These are phyloP conservation scores for Boechera stricta DNA, from an alignment of 345 rosid genomes.

Conservation along the genomic window DNA sequence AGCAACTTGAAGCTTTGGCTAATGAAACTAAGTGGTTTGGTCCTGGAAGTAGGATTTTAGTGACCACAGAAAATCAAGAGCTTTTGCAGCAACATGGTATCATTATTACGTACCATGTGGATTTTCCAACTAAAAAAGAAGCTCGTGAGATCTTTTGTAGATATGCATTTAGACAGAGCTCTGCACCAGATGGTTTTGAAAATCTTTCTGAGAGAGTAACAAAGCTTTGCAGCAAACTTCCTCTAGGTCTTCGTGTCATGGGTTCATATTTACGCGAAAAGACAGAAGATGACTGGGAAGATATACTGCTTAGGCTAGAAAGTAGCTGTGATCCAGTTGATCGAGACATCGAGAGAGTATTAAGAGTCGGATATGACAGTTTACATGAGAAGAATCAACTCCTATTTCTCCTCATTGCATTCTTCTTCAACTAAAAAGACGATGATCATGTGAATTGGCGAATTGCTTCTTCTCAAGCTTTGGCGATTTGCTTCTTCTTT, in stretches of 20 bases:
- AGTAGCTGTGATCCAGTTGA: constrained; percentile 21
- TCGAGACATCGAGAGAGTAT: neutral
- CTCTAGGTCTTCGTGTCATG: constrained; percentile 12
- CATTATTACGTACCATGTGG: neutral
- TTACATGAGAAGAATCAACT: constrained; percentile 3
- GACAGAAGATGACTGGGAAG: neutral
- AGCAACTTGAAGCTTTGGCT: constrained; percentile 6
- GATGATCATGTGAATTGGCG: neutral
- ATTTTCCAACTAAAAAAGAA: neutral
- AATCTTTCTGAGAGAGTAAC: neutral
- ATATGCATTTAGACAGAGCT: neutral
- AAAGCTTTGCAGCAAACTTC: neutral
- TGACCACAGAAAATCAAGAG: neutral
- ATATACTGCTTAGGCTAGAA: neutral
- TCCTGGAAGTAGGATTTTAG: constrained; percentile 4
- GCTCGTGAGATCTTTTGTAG: neutral
- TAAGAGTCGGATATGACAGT: constrained; percentile 43
- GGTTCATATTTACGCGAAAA: neutral
- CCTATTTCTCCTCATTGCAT: constrained; percentile 44
- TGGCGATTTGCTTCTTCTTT: too few species aligned
- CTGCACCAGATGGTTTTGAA: neutral
- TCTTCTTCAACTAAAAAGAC: constrained; percentile 24
- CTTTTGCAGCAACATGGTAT: constrained; percentile 6
- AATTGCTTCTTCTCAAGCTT: too few species aligned
- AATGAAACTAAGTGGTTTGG: neutral